Evolutionary conservation across 2,329 filamentous ascomycete species (phyloP).

Genomic region (Shiraia bambusicola): DNA sequence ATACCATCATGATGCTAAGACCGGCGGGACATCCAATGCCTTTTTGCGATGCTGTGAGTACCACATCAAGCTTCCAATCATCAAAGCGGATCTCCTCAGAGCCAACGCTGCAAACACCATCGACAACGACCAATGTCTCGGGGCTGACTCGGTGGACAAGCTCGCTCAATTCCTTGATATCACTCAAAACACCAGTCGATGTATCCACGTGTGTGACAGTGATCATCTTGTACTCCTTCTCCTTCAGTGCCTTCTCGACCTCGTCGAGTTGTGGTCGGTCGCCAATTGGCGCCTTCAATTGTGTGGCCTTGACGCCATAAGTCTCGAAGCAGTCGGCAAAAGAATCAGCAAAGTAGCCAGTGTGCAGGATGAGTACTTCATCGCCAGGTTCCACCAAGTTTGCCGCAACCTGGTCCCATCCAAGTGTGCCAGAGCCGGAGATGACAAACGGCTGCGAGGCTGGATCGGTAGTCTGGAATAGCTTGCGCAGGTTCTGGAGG

Average conservation of each 20-base stretch:
- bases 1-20: conserved; percentile 91
- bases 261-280: conserved; percentile 82
- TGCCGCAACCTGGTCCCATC: conserved; percentile 94
- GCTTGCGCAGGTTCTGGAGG: conserved; percentile 81
- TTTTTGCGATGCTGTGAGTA: conserved; percentile 94
- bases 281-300: conserved; percentile 86
- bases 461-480: conserved; percentile 87
- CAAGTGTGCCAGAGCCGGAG: conserved; percentile 90
- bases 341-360: conserved; percentile 94
- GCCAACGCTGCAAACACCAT: conserved; percentile 96
- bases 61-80: conserved; percentile 88
- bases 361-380: conserved; percentile 88
- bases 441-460: conserved; percentile 88
- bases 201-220: conserved; percentile 98
- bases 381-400: conserved; percentile 90
- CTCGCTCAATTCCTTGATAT: conserved; percentile 80
- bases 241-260: conserved; percentile 82
- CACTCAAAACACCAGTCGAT: conserved; percentile 91
- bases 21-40: conserved; percentile 94
- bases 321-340: conserved; percentile 90
- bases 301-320: conserved; percentile 87
- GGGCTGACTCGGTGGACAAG: conserved; percentile 84
- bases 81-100: conserved; percentile 96
- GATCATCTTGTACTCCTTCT: conserved; percentile 91
- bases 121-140: conserved; percentile 86